Evolutionary conservation across 169 alveolate species (phyloP).

Genomic region (Eimeria necatrix): DNA sequence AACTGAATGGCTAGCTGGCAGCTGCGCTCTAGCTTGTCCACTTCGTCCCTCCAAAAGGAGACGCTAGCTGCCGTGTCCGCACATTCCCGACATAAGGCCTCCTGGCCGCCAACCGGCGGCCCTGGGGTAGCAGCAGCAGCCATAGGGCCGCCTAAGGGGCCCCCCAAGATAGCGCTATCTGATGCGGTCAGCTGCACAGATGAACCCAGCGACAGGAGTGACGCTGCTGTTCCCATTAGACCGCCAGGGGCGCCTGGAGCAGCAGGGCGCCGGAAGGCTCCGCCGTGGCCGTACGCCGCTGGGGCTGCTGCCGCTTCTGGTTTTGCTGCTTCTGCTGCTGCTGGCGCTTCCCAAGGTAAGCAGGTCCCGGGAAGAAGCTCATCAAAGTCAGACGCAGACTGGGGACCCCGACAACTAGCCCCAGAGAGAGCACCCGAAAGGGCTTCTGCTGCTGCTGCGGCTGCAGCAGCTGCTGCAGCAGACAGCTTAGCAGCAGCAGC

Average conservation of each 20-base stretch:
- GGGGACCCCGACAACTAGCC: not conserved
- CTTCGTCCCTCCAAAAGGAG: not conserved
- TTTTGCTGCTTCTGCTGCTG: not conserved
- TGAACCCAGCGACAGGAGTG: no score
- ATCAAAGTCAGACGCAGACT: not conserved
- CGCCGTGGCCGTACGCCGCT: not conserved
- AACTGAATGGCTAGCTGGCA: not conserved
- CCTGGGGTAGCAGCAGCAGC: not conserved
- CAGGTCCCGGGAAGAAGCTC: not conserved
- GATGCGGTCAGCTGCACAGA: no score
- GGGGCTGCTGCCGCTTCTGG: not conserved
- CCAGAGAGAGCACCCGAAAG: not conserved
- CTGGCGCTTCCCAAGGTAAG: not conserved
- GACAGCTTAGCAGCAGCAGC: not conserved
- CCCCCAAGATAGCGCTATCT: not conserved
- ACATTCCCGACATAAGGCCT: not conserved
- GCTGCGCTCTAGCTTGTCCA: not conserved
- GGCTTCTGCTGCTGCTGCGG: not conserved
- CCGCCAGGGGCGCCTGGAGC: not conserved
- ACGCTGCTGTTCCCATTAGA: not conserved
- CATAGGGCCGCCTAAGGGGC: not conserved
- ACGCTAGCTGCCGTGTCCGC: not conserved
- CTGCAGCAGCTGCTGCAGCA: not conserved
- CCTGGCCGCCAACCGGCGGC: not conserved
- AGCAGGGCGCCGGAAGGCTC: not conserved